Conservation (phyloP, 805 yeast species). For the Teunomyces kruisii region DNA sequence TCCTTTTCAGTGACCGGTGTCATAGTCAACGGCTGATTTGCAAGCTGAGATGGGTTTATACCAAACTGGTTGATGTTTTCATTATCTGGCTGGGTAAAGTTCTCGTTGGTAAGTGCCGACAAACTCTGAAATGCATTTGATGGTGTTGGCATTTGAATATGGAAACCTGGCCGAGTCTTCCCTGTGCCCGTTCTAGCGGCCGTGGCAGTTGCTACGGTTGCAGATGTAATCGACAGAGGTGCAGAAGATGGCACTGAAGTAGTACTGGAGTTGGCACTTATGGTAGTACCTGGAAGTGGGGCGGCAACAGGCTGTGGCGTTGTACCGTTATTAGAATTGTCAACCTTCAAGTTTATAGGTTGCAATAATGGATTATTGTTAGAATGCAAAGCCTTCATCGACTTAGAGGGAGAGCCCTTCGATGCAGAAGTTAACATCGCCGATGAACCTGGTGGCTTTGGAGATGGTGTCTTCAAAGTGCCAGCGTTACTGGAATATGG, state of each 20-base stretch:
- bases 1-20: conserved; percentile 74
- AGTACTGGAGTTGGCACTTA: neutral
- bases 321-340: neutral
- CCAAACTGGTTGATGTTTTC: conserved; percentile 69
- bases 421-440: conserved; percentile 14
- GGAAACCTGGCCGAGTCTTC: conserved; percentile 57
- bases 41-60: conserved; percentile 51
- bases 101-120: conserved; percentile 38
- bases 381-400: conserved; percentile 52
- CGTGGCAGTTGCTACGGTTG: conserved; percentile 2
- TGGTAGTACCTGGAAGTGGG: neutral
- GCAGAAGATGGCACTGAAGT: conserved; percentile 1
- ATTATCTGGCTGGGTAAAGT: conserved; percentile 12
- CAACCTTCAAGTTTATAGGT: conserved; percentile 50
- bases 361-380: conserved; percentile 49
- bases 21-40: conserved; percentile 62
- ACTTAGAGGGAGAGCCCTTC: conserved; percentile 38
- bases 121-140: conserved; percentile 35
- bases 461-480: conserved; percentile 37
- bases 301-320: neutral
- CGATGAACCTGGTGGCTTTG: conserved; percentile 28
- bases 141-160: conserved; percentile 77
- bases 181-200: conserved; percentile 19
- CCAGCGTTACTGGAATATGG: conserved; percentile 38
- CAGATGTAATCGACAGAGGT: neutral